Evolutionary conservation across 2,329 filamentous ascomycete genomes (phyloP), one percentile per base, ranked within the genome.

Genomic region (Cladophialophora bantiana): DNA sequence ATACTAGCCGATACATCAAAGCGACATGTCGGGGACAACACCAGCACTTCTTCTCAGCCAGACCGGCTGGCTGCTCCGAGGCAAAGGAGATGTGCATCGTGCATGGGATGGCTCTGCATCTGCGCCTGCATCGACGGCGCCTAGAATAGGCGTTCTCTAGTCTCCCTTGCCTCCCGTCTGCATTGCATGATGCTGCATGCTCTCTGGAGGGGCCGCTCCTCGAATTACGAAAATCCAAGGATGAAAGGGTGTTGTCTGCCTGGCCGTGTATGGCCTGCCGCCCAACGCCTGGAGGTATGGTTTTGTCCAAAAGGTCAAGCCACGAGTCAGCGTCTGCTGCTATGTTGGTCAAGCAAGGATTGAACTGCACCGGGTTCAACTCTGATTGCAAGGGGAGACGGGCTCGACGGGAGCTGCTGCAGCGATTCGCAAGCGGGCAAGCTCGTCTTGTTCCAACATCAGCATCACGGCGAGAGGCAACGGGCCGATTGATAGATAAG

Each of bases 131-230:
- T 53, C 34, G 59, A 38, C 59, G 59, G 59, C 48, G 59, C 31
- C 55, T 40, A 40, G 20, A 6, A 50, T 50, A 50, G 45, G 45
- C 45, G 45, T 50, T 4, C 32, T 57, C 55, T 57, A 57, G 55
- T 40, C 34, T 61, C 45, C 52, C 32, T 53, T 59, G 13, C 18
- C 31, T 61, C 15, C 48, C 45, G 38, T 35, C 34, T 53, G 59
- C 59, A 62, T 62, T 55, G 59, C 50, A 62, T 62, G 59, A 34
- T 13, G 36, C 53, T 55, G 59, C 59, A 62, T 56, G 59, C 59
- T 31, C 45, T 50, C 59, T 36, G 9, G 52, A 54, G 59, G 59
- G 18, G 34, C 59, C 48, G 48, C 59, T 62, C 59, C 59, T 56
- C 36, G 32, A 48, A 48, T 36, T 62, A 62, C 50, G 52, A 45